These are phyloP conservation scores for Syzygium aqueum DNA, from an alignment of 345 rosid genomes.

Conservation along the genomic window DNA sequence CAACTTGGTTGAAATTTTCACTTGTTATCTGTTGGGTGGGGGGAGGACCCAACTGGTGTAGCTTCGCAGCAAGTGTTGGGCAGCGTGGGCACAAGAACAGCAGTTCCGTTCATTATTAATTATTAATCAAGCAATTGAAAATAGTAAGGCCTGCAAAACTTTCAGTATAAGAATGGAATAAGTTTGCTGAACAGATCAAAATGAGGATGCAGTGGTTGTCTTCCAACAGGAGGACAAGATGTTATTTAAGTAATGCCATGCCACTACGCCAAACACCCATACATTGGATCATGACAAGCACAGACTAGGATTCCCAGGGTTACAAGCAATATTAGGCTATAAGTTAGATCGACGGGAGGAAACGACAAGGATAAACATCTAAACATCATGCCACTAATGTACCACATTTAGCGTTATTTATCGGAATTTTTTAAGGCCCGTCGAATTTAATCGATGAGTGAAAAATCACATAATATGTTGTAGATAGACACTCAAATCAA, in stretches of 20 bases:
- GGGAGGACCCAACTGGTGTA: neutral
- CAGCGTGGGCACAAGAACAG: neutral
- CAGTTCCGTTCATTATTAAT: neutral
- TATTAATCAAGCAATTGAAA: neutral
- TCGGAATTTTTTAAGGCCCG: neutral
- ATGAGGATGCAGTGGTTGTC: neutral
- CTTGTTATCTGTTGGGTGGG: neutral
- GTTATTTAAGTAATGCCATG: neutral
- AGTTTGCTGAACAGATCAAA: neutral
- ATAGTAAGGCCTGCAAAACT: neutral
- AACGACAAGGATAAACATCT: neutral
- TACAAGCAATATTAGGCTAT: neutral
- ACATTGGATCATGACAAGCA: neutral
- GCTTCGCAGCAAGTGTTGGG: neutral
- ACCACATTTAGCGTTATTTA: fast-evolving
- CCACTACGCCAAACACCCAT: neutral
- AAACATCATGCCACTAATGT: neutral
- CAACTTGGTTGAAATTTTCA: neutral
- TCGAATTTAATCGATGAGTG: neutral
- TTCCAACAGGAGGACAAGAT: neutral
- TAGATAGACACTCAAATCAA: neutral
- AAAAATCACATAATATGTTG: neutral
- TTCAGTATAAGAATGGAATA: neutral
- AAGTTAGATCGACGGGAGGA: neutral
- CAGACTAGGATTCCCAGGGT: neutral